Percentiles rank a stretch among this genome's conserved stretches.
Evolutionary conservation across 2,329 filamentous ascomycete genomes (phyloP).

Genomic region (Venturia nashicola): DNA sequence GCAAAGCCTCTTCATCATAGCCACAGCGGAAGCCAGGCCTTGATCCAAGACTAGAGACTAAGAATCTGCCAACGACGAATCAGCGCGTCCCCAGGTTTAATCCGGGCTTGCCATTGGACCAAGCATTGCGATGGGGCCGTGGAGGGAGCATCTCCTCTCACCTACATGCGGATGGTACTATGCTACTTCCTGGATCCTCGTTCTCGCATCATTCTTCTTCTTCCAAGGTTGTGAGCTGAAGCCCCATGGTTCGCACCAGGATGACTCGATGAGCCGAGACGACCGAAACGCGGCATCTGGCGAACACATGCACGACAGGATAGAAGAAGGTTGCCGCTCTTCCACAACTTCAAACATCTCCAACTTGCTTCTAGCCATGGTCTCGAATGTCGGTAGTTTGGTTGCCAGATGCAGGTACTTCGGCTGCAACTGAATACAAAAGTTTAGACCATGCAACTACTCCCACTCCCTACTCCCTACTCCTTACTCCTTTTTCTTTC

Average conservation of each 20-base stretch:
- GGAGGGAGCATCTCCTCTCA: background rate
- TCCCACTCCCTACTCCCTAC: too few relatives aligned
- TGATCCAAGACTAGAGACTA: too few relatives aligned
- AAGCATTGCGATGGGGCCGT: background rate
- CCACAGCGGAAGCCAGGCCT: too few relatives aligned
- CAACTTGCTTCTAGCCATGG: too few relatives aligned
- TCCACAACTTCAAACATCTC: too few relatives aligned
- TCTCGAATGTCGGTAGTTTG: too few relatives aligned
- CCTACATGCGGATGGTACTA: background rate
- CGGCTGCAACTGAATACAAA: too few relatives aligned
- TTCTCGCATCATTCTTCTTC: background rate
- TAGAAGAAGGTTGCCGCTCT: background rate
- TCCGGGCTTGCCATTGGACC: background rate
- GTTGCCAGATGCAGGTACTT: too few relatives aligned
- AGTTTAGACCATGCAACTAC: background rate
- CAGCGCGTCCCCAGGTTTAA: background rate
- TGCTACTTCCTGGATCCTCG: background rate
- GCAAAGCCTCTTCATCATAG: too few relatives aligned
- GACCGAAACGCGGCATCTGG: background rate
- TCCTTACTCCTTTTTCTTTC: background rate
- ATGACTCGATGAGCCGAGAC: background rate
- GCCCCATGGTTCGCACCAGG: background rate
- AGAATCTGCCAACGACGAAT: background rate
- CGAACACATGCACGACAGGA: too few relatives aligned
- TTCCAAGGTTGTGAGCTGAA: background rate